Base-by-base conservation (phyloP, 139 green algal genomes). In the Astrephomene gubernaculifera region DNA sequence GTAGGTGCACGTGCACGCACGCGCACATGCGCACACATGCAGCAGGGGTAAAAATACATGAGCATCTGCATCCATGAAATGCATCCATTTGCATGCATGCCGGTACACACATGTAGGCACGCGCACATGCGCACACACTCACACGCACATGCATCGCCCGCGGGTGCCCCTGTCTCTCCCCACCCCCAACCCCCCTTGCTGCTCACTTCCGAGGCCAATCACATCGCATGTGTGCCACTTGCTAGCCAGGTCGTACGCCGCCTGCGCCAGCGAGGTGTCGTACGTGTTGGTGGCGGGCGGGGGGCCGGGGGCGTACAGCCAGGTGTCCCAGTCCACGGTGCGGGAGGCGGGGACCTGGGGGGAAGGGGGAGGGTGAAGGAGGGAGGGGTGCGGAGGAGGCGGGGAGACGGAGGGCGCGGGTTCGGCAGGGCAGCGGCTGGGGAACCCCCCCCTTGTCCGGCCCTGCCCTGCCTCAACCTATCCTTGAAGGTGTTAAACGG, bases 261-360 rank as follows among this genome's bases (percentile, higher is more conserved):
- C 61, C 36, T 90, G 45, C 0, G 87, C 92, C 53, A 98, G 54
- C 17, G 86, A 87, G 25, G 90, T 90, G 79, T 98, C 93, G 67
- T 98, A 98, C 7, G 49, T 60, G 80, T 97, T 96, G 12, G 87
- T 89, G 21, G 91, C 90, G 0, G 95, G 96, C 0, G 96, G 96
- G 91, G 96, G 94, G 64, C 95, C 94, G 63, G 94, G 89, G 0
- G 79, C n/a, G 73, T 96, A 90, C 6, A 94, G 86, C 96, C 96
- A 98, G 8, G 92, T 89, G 31, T 97, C 89, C 96, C 94, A 97
- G 79, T 97, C 95, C 14, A 97, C 89, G 9, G 72, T 9, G 19
- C 87, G 17, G 0, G 92, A 75, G 71, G 87, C 81, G 45, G 73
- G 53, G 24, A 81, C 60, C 71, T 79, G 72, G 53, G 22, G 69